Evolutionary conservation across 176 grass and related monocot genomes (phyloP), one percentile per base, ranked within the genome.

Genomic region (Oryza punctata): DNA sequence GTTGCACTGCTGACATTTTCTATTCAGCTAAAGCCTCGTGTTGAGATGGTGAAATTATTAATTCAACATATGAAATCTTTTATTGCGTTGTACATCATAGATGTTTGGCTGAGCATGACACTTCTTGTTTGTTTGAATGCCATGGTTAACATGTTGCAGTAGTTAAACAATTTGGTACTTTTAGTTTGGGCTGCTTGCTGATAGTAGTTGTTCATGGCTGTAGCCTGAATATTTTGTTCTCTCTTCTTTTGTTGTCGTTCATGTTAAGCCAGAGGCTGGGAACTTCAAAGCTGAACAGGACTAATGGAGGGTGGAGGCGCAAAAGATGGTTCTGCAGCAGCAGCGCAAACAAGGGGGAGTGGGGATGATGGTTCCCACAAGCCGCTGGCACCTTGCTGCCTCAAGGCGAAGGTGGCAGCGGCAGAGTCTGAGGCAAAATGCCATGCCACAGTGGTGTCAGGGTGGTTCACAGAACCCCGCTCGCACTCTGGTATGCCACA

Each of bases 381-480:
- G 73, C 68, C 71, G 3, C 65, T 97, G 46, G 90, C 95, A 63
- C 88, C 90, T 82, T 97, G 95, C 86, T 97, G 95, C 26, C 9
- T 94, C 57, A 97, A 97, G 84, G 94, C 92, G 3, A 91, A 85
- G 40, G 88, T 92, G 67, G 82, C 88, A 5, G 57, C 24, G 52
- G 37, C 87, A 2, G 94, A 92, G 67, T 89, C 88, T 16, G 90
- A 90, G 30, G 90, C 88, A 28, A 94, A 85, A 73, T 97, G 92
- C 68, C 90, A 94, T 82, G 89, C 84, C 2, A 97, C 92, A 0
- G 94, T 97, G 8, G 90, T 97, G 18, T 88, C 90, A 0, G 94
- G 94, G 45, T 97, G 94, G 94, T 97, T 97, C 92, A 90, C 94
- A 0, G 80, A 90, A 49, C 63, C 83, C 27, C 65, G 60, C 7